Evolutionary conservation across 495 filamentous ascomycete species (phyloP).

Genomic region (Acidiella bohemica): DNA sequence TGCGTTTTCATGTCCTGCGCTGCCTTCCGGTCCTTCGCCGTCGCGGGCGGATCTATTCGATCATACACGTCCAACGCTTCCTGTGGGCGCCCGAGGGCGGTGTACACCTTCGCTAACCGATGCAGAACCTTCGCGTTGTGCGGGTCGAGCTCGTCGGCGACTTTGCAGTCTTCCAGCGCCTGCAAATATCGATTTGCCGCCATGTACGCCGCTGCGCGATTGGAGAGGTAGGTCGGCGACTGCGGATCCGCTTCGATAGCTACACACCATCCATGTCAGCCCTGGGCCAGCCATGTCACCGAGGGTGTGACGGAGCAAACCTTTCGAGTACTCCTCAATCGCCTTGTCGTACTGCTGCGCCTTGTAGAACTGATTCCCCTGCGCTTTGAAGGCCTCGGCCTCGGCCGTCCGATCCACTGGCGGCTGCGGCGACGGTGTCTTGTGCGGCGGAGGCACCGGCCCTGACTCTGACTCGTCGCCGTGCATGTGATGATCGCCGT

Average conservation of each 20-base stretch:
- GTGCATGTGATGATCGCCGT: conserved; percentile 37
- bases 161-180: conserved; percentile 73
- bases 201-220: conserved; percentile 90
- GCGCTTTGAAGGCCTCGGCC: conserved; percentile 78
- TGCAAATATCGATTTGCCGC: conserved; percentile 59
- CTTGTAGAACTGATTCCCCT: conserved; percentile 94
- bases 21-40: conserved; percentile 65
- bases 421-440: conserved; percentile 44
- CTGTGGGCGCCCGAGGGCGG: conserved; percentile 65
- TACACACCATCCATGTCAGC: conserved; percentile 27
- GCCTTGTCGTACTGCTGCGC: conserved; percentile 72
- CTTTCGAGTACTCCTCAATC: conserved; percentile 87
- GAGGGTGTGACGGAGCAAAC: conserved; percentile 32
- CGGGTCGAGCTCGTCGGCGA: conserved; percentile 67
- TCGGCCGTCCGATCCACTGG: conserved; percentile 41
- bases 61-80: conserved; percentile 72
- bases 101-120: conserved; percentile 78
- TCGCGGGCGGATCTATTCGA: conserved; percentile 59
- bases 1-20: conserved; percentile 75
- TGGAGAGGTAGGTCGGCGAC: conserved; percentile 82
- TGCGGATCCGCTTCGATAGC: conserved; percentile 68
- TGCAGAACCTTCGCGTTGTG: conserved; percentile 74
- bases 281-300: neutral
- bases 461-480: conserved; percentile 39
- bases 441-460: conserved; percentile 72